A percentile compares a stretch with the other conserved stretches of the same genome.
Evolutionary conservation across 2,329 filamentous ascomycete genomes (phyloP).

Genomic region (Sclerotinia nivalis): DNA sequence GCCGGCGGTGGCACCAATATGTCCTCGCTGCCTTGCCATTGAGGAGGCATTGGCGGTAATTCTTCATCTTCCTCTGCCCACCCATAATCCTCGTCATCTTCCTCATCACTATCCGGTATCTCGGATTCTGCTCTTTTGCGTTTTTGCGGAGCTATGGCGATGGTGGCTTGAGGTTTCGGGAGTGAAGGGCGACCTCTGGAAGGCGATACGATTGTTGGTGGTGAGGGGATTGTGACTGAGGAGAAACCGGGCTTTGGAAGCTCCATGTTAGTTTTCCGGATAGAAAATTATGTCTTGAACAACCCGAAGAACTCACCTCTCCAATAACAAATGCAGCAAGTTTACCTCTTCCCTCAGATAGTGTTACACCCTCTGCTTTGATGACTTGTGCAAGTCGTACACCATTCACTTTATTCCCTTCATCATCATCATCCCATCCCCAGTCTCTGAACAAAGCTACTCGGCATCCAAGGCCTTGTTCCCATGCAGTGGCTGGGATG

Average conservation of each 20-base stretch:
- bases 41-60: conserved; percentile 57
- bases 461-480: conserved; percentile 71
- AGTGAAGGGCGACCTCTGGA: background rate
- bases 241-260: conserved; percentile 26
- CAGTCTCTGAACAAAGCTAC: conserved; percentile 80
- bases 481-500: conserved; percentile 76
- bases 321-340: conserved; percentile 36
- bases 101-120: conserved; percentile 60
- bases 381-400: conserved; percentile 63
- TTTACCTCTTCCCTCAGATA: conserved; percentile 30
- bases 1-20: conserved; percentile 48
- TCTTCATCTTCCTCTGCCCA: conserved; percentile 69
- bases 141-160: conserved; percentile 51
- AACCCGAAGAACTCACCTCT: conserved; percentile 29
- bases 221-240: conserved; percentile 23
- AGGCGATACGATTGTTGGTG: conserved; percentile 15
- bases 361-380: conserved; percentile 57
- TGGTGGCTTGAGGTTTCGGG: conserved; percentile 22
- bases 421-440: conserved; percentile 51
- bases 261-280: conserved; percentile 19
- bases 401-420: conserved; percentile 51
- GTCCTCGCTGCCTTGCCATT: conserved; percentile 69
- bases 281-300: background rate
- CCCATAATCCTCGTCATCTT: conserved; percentile 67
- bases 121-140: conserved; percentile 64